Base-by-base conservation (phyloP, 495 filamentous ascomycete genomes). In the Polyplosphaeria fusca region DNA sequence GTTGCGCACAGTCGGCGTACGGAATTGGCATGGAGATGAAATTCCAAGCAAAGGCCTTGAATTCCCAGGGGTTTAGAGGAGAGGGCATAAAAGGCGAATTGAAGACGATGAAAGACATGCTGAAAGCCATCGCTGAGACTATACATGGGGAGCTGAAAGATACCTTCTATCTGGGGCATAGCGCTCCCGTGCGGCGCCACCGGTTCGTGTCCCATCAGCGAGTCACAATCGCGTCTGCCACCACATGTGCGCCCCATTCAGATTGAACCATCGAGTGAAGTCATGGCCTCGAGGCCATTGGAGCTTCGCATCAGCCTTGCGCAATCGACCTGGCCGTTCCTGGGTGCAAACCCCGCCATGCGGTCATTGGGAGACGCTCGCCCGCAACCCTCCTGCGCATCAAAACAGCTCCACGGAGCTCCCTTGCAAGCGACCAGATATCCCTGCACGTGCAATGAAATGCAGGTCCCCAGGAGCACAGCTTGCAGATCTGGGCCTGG, bases 371-470 rank as follows among this genome's bases (percentile, higher is more conserved):
- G 7, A 14, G 7, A 35, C 30, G 30, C 30, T 7, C 7, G 7
- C 30, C 7, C 7, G 7, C 14, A 35, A 35, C 7, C 30, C 30
- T n/a, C n/a, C n/a, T n/a, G n/a, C n/a, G n/a, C n/a, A 16, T 5
- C 35, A 27, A 24, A n/a, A 7, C 16, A 16, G 18, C 38, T 13
- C 1, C 12, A 13, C 16, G 49, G 37, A 44, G 38, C 49, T 44
- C 14, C 39, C 19, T 13, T 27, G 18, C 39, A 19, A 24, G 37
- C 16, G 16, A 42, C 50, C 37, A 53, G 27, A 4, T 28, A 53
- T 53, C 50, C 50, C 20, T 25, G 50, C 50, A 53, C 50, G 50
- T 53, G 50, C 38, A 30, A 14, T 7, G 14, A 26, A 16, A 26
- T 52, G 37, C 22, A 52, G 32, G 9, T 41, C 35, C 48, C n/a